Evolutionary conservation across 495 filamentous ascomycete genomes (phyloP), one percentile per base, ranked within the genome.

Genomic region (Gamarada debralockiae): DNA sequence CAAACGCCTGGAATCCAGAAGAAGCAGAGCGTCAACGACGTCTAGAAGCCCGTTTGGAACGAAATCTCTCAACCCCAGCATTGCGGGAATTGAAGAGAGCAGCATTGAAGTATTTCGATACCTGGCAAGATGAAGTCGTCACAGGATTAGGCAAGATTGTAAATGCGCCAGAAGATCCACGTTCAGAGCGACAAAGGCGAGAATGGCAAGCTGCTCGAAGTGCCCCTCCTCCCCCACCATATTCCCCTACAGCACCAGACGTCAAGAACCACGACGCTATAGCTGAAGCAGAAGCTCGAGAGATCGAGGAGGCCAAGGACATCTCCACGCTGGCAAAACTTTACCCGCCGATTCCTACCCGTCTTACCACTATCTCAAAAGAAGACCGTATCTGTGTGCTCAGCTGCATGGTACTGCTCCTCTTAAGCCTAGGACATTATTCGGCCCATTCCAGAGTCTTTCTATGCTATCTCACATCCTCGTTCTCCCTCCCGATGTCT

Each of bases 391-490:
- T 63, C 8, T 58, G 76, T 48, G 58, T 79, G 12, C 61, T 81
- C 14, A 76, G 79, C 60, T 82, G 83, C 2, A 69, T 92, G 38
- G 69, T 96, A 2, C 73, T 96, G 7, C 65, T 95, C n/a, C 57
- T 92, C 18, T 73, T 96, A 18, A 89, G 85, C 6, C 63, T 95
- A 21, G 84, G 92, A 58, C 79, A 89, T 52, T 95, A 96, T 64
- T 78, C 75, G 48, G 80, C 87, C 12, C 82, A 87, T 50, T 91
- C 90, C 2, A 78, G 90, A 10, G 76, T 90, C 14, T 65, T 95
- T 14, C 75, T 96, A 21, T 65, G 91, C n/a, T 73, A 85, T 58
- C 64, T 91, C 7, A 72, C 84, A 12, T 84, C 85, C 3, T 85
- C 82, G 17, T 66, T 96, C 8, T 65, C 74, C 14, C 66, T 96